Conservation (phyloP, 2,329 filamentous ascomycete genomes). For the Curvularia eragrostidis region DNA sequence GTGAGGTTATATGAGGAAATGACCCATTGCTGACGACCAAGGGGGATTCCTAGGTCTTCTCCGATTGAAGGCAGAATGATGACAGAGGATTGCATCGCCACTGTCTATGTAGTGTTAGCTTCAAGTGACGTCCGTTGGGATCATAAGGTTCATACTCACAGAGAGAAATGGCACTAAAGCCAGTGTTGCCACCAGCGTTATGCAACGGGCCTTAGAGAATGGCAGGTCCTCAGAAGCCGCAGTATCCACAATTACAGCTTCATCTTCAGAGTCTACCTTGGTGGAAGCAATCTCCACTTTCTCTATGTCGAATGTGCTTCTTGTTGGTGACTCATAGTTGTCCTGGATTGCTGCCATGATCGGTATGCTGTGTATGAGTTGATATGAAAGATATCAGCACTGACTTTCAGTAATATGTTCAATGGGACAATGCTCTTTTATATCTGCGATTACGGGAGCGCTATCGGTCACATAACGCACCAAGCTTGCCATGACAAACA, state of each 20-base stretch:
- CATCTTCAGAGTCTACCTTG: neutral
- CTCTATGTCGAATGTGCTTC: slow-evolving; percentile 10
- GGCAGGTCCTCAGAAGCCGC: slow-evolving; percentile 24
- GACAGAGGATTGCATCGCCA: slow-evolving; percentile 65
- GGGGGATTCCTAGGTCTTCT: slow-evolving; percentile 62
- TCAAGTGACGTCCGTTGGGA: neutral
- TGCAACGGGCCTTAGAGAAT: slow-evolving; percentile 41
- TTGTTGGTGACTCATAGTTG: neutral
- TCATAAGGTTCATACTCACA: slow-evolving; percentile 22
- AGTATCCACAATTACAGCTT: slow-evolving; percentile 14
- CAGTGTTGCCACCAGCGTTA: slow-evolving; percentile 39
- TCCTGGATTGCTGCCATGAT: slow-evolving; percentile 3
- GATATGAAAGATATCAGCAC: neutral
- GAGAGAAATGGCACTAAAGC: slow-evolving; percentile 43
- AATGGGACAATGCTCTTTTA: neutral
- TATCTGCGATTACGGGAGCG: neutral
- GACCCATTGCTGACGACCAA: slow-evolving; percentile 69
- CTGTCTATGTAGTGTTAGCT: slow-evolving; percentile 50
- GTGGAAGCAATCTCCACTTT: slow-evolving; percentile 3
- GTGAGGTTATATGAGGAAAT: slow-evolving; percentile 70
- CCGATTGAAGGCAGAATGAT: slow-evolving; percentile 70
- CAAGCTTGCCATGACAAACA: neutral
- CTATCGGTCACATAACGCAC: neutral
- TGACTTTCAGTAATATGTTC: neutral
- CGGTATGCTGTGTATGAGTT: neutral